phyloP scores from a whole-genome alignment of 208 protist genomes.

The Leptomonas seymouri region DNA sequence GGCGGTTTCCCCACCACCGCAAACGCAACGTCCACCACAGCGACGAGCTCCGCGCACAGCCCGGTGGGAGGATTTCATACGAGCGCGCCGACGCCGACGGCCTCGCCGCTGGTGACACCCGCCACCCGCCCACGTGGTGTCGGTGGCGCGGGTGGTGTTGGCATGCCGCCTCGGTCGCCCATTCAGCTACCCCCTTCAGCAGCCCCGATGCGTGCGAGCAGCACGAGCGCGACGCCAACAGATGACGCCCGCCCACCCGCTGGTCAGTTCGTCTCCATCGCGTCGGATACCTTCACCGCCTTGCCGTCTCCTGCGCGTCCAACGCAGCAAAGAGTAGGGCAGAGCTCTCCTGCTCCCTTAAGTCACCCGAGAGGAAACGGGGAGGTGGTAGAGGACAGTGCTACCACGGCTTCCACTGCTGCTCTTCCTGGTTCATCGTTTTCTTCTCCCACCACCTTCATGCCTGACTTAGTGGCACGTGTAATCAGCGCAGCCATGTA shows the following conservation, averaged over 20 bases:
- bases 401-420: neutral
- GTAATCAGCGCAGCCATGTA: slow-evolving; percentile 64
- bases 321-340: neutral
- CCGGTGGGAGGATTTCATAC: neutral
- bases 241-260: slow-evolving; percentile 1
- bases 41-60: neutral
- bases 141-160: neutral
- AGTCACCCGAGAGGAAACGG: too few species aligned
- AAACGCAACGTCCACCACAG: neutral
- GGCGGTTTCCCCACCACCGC: neutral
- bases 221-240: neutral
- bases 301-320: neutral
- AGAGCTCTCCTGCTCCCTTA: neutral
- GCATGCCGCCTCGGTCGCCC: slow-evolving; percentile 21
- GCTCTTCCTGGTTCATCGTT: neutral
- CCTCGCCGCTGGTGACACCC: slow-evolving; percentile 24
- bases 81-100: slow-evolving; percentile 3
- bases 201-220: neutral
- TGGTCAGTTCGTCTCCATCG: neutral
- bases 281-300: neutral
- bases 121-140: slow-evolving; percentile 13
- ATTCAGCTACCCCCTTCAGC: slow-evolving; percentile 17
- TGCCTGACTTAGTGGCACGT: slow-evolving; percentile 72
- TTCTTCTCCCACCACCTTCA: neutral
- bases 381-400: neutral